These are phyloP conservation scores for Allantophomopsis cytisporea DNA, from an alignment of 2,329 filamentous ascomycete species.

Conservation along the genomic window DNA sequence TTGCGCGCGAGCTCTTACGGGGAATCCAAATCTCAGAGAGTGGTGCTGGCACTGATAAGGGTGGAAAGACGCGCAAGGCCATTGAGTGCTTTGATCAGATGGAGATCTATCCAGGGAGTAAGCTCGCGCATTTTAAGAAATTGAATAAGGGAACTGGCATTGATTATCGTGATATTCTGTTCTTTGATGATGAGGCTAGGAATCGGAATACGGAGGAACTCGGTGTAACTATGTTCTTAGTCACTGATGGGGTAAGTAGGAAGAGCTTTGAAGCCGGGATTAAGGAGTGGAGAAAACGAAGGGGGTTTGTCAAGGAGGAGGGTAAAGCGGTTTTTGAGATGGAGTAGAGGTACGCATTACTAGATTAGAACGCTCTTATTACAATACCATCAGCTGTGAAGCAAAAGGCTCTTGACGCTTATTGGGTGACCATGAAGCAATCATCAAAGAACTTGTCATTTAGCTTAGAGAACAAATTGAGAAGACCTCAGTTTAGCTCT, in stretches of 20 bases:
- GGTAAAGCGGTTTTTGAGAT: too few relatives aligned
- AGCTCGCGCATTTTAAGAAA: constrained; percentile 72
- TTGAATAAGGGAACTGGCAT: constrained; percentile 60
- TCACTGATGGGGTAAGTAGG: constrained; percentile 66
- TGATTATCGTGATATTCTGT: constrained; percentile 73
- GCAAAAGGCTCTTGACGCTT: too few relatives aligned
- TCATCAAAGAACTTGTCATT: too few relatives aligned
- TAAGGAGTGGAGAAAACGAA: constrained; percentile 61
- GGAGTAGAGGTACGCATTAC: too few relatives aligned
- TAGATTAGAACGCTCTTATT: too few relatives aligned
- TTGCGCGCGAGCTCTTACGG: constrained; percentile 70
- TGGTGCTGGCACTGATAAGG: constrained; percentile 1
- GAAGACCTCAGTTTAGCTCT: too few relatives aligned
- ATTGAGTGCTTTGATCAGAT: constrained; percentile 47
- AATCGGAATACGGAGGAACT: constrained; percentile 71
- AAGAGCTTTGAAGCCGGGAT: constrained; percentile 70
- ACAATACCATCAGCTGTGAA: too few relatives aligned
- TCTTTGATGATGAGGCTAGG: constrained; percentile 85
- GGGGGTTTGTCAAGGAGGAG: not conserved
- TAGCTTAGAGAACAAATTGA: too few relatives aligned
- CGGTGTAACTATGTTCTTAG: constrained; percentile 74
- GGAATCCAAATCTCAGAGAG: constrained; percentile 43
- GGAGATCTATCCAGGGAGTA: constrained; percentile 64
- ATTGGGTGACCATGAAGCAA: too few relatives aligned
- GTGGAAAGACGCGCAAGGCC: constrained; percentile 22